Evolutionary conservation across 306 rosid genomes (phyloP).

Genomic region (Pachyrhizus erosus): DNA sequence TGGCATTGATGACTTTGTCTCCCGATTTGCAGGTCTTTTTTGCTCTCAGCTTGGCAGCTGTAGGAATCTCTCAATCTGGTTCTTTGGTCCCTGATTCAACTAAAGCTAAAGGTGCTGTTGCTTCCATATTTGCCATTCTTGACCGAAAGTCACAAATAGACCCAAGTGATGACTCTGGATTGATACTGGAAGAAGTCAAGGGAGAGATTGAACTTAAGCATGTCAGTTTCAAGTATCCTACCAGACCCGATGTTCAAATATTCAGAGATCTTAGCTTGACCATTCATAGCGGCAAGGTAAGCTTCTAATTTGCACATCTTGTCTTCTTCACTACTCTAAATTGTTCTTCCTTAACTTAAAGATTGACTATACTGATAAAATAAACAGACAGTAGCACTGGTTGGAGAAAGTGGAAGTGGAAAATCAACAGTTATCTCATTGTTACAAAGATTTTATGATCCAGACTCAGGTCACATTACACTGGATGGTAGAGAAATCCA

Average conservation of each 20-base stretch:
- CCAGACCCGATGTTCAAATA: slow-evolving; percentile 67
- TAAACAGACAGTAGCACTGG: slow-evolving; percentile 72
- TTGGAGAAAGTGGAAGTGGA: slow-evolving; percentile 91
- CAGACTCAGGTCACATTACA: slow-evolving; percentile 68
- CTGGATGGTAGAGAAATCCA: slow-evolving; percentile 66
- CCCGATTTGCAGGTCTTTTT: slow-evolving; percentile 64
- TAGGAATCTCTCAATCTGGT: slow-evolving; percentile 65
- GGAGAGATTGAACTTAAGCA: slow-evolving; percentile 71
- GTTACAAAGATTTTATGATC: slow-evolving; percentile 78
- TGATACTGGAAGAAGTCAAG: slow-evolving; percentile 53
- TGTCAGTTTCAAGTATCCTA: slow-evolving; percentile 78
- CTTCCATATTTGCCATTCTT: slow-evolving; percentile 78
- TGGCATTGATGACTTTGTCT: slow-evolving; percentile 14
- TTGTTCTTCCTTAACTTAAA: slow-evolving; percentile 27
- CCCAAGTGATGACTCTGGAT: slow-evolving; percentile 62
- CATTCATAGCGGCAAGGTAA: slow-evolving; percentile 76
- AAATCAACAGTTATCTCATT: slow-evolving; percentile 80
- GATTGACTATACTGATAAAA: neutral
- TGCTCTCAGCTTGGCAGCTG: slow-evolving; percentile 65
- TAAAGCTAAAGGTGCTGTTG: slow-evolving; percentile 62
- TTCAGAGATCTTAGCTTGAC: slow-evolving; percentile 69
- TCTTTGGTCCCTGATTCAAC: slow-evolving; percentile 59
- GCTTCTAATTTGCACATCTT: neutral
- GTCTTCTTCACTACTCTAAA: neutral
- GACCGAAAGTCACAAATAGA: slow-evolving; percentile 70